A percentile compares a stretch with the other conserved stretches of the same genome.
Conservation (phyloP, 2,329 filamentous ascomycete genomes). For the Drechslera avenae region DNA sequence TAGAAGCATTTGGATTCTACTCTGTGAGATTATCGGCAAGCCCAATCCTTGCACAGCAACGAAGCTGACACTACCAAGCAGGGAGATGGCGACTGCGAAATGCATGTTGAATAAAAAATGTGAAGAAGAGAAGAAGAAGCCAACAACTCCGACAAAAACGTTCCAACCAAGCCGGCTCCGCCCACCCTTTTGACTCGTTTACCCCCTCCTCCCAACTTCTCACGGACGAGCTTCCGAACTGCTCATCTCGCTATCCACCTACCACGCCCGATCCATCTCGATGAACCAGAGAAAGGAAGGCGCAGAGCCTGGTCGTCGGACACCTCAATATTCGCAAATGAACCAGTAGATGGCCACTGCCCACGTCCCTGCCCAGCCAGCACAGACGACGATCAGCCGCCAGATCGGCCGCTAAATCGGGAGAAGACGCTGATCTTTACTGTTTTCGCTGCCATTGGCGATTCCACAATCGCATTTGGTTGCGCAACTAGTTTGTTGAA, state of each 20-base stretch:
- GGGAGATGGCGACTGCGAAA: neutral
- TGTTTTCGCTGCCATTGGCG: too few species aligned
- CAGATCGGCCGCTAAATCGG: neutral
- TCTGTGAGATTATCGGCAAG: conserved; percentile 13
- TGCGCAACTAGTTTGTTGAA: too few species aligned
- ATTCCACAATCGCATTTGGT: too few species aligned
- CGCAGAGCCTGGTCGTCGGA: neutral
- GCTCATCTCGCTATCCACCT: too few species aligned
- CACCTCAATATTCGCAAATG: neutral
- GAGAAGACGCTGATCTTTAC: neutral
- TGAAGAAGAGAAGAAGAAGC: neutral
- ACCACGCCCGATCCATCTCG: too few species aligned
- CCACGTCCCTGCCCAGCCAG: too few species aligned
- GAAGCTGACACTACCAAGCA: neutral
- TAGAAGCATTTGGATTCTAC: too few species aligned
- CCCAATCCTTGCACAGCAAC: conserved; percentile 8
- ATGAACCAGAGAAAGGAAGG: neutral
- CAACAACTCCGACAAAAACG: neutral
- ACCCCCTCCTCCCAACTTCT: too few species aligned
- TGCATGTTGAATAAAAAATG: neutral
- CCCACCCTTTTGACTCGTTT: too few species aligned
- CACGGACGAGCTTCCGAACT: too few species aligned
- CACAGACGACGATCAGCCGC: neutral
- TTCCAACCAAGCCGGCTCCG: neutral
- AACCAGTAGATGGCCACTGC: too few species aligned